Conservation (phyloP, 768 basidiomycete species). For the Saitozyma podzolica region DNA sequence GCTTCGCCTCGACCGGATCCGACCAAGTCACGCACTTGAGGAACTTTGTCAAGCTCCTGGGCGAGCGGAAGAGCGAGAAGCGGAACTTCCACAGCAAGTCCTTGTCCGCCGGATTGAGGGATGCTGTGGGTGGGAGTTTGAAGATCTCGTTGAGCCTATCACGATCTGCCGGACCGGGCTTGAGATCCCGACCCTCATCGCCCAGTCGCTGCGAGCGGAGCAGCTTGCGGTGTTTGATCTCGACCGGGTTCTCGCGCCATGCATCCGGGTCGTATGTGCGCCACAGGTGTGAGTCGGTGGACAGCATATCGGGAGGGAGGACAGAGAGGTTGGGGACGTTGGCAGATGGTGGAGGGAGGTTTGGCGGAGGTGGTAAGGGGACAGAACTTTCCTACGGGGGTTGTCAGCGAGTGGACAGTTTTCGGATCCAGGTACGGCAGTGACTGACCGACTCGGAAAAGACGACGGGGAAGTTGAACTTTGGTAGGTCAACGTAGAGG, state of each 20-base stretch:
- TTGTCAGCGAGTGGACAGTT: constrained; percentile 1
- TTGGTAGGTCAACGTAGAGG: constrained; percentile 90
- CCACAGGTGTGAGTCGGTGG: constrained; percentile 76
- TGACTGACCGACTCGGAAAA: constrained; percentile 79
- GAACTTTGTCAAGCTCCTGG: constrained; percentile 90
- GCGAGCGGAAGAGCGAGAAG: constrained; percentile 79
- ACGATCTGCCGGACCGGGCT: constrained; percentile 92
- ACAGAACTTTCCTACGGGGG: constrained; percentile 37
- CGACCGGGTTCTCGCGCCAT: constrained; percentile 89
- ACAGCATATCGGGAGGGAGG: constrained; percentile 54
- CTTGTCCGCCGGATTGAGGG: constrained; percentile 85
- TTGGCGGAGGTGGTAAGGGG: constrained; percentile 41
- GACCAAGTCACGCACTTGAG: constrained; percentile 97
- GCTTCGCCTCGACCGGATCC: constrained; percentile 92
- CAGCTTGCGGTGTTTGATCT: constrained; percentile 91
- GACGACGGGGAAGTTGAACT: constrained; percentile 96
- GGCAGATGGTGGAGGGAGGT: constrained; percentile 32
- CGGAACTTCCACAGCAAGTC: constrained; percentile 98
- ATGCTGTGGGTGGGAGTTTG: constrained; percentile 83
- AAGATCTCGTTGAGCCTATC: constrained; percentile 91
- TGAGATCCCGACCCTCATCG: constrained; percentile 90
- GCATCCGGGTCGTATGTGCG: constrained; percentile 87
- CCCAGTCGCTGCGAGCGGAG: constrained; percentile 94
- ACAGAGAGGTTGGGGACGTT: constrained; percentile 27
- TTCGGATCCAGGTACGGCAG: neutral